Percentiles rank a stretch among this genome's conserved stretches.
Conservation (phyloP, 306 rosid genomes). For the Rubus parviflorus region DNA sequence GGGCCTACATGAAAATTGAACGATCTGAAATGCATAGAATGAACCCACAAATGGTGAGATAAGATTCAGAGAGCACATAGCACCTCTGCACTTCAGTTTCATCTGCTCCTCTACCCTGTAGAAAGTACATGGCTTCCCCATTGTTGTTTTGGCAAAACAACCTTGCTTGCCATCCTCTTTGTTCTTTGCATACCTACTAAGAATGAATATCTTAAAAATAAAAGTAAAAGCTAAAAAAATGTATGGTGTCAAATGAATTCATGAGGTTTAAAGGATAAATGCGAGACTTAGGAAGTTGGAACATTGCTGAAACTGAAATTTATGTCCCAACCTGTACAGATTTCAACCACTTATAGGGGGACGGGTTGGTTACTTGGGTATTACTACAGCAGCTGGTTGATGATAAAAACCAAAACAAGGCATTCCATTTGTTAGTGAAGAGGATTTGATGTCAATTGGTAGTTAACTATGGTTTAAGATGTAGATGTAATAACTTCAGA, state of each 20-base stretch:
- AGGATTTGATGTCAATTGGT: background rate
- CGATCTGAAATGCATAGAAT: no score
- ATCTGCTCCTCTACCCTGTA: no score
- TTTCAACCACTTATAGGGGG: background rate
- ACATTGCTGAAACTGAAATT: background rate
- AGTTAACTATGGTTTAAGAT: background rate
- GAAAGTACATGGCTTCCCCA: background rate
- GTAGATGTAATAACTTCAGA: background rate
- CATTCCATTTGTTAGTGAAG: background rate
- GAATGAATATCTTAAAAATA: background rate
- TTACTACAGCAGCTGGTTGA: background rate
- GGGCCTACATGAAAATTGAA: no score
- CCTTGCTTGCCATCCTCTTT: background rate
- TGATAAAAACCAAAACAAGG: slow-evolving; percentile 6
- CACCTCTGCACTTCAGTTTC: no score
- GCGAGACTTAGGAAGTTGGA: background rate
- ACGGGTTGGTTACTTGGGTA: background rate
- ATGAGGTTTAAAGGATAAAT: background rate
- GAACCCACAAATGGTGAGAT: no score
- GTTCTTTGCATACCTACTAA: background rate
- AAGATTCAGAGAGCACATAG: no score
- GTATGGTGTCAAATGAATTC: background rate
- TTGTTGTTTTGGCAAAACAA: background rate
- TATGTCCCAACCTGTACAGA: background rate
- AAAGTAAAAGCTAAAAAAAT: background rate